phyloP scores from a whole-genome alignment of 2,329 filamentous ascomycete species.

The Stemphylium lycopersici region DNA sequence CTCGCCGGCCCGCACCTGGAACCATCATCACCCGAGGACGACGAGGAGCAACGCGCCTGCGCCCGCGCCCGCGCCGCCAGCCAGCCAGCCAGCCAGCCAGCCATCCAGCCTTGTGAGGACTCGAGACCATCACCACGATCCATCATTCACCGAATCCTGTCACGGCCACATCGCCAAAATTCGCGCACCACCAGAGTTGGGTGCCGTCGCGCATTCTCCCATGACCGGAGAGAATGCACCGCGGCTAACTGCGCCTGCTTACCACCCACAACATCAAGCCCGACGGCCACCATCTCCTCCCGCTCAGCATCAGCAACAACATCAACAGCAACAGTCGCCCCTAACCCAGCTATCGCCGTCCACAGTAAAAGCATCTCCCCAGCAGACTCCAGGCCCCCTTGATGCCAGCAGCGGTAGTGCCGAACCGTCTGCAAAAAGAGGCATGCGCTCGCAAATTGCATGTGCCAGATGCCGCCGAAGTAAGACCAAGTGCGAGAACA shows the following conservation, averaged over 20 bases:
- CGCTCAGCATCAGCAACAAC: conserved; percentile 29
- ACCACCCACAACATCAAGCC: conserved; percentile 18
- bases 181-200: conserved; percentile 27
- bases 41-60: not conserved
- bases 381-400: conserved; percentile 32
- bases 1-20: conserved; percentile 9
- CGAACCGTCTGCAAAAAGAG: conserved; percentile 31
- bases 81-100: not conserved
- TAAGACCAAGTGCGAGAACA: conserved; percentile 88
- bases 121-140: not conserved
- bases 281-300: conserved; percentile 26
- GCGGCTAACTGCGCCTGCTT: conserved; percentile 26
- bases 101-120: not conserved
- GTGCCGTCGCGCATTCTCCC: conserved; percentile 34
- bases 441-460: conserved; percentile 79
- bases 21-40: conserved; percentile 6
- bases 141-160: not conserved
- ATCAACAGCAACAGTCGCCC: conserved; percentile 28
- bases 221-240: conserved; percentile 29
- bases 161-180: conserved; percentile 36
- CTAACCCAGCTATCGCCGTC: conserved; percentile 35
- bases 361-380: conserved; percentile 39
- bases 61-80: not conserved
- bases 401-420: conserved; percentile 25
- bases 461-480: conserved; percentile 77